Conservation (phyloP, 129 eudicot species). For the Flaveria brownii region DNA sequence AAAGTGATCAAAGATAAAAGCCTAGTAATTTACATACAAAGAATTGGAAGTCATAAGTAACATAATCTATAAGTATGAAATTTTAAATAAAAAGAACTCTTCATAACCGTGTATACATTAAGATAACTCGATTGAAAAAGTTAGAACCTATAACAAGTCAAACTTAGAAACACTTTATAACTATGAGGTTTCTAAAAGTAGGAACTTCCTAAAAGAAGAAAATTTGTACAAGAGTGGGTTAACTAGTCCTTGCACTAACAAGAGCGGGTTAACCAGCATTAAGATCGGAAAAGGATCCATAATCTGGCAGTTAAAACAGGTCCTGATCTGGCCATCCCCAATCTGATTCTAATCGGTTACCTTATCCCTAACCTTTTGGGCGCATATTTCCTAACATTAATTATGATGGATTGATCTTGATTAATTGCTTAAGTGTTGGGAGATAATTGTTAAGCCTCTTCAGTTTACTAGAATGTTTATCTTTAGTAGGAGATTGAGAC, state of each 20-base stretch:
- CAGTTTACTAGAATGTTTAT: no score
- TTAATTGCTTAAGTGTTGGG: no score
- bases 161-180: neutral
- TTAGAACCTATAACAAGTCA: neutral
- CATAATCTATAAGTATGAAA: neutral
- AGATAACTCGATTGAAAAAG: neutral
- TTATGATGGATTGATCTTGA: no score
- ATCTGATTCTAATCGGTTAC: neutral
- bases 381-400: neutral
- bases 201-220: neutral
- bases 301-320: neutral
- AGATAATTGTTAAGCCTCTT: no score
- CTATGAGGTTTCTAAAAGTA: neutral
- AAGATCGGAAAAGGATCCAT: neutral
- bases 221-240: neutral
- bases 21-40: neutral
- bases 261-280: neutral
- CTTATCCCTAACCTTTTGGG: neutral
- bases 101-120: neutral
- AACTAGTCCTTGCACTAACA: neutral
- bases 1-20: constrained; percentile 2
- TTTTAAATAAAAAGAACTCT: neutral
- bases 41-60: neutral
- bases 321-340: neutral
- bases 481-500: no score